phyloP scores from a whole-genome alignment of 1,139 yeast species.

The Yamadazyma siamensis region DNA sequence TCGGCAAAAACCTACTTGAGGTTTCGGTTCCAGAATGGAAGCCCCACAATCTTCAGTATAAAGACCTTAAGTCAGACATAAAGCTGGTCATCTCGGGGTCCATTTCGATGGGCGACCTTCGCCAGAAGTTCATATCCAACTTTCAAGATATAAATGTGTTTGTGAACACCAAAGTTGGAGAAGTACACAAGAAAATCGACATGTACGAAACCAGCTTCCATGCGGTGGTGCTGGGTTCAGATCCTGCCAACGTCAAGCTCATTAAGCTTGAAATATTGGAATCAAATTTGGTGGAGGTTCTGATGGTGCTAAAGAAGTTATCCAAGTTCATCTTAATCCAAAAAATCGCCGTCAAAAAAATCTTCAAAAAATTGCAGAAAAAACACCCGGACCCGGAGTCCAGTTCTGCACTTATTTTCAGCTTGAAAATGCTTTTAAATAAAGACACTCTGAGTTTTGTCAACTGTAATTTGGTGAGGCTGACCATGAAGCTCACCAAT shows the following conservation, averaged over 20 bases:
- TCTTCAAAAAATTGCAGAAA: slow-evolving; percentile 74
- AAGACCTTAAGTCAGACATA: slow-evolving; percentile 64
- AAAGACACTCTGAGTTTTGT: slow-evolving; percentile 53
- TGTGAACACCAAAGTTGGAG: slow-evolving; percentile 65
- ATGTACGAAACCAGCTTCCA: slow-evolving; percentile 18
- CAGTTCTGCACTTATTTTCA: slow-evolving; percentile 37
- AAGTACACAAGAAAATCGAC: slow-evolving; percentile 36
- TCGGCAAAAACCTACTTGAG: slow-evolving; percentile 70
- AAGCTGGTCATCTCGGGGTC: slow-evolving; percentile 14
- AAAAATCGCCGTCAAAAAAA: slow-evolving; percentile 75
- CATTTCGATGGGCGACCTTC: slow-evolving; percentile 19
- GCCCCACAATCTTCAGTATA: slow-evolving; percentile 77
- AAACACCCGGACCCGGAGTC: slow-evolving; percentile 41
- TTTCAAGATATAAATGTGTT: slow-evolving; percentile 57
- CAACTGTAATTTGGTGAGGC: slow-evolving; percentile 59
- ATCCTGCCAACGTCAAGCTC: slow-evolving; percentile 9
- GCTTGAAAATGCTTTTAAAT: slow-evolving; percentile 33
- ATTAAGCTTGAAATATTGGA: slow-evolving; percentile 25
- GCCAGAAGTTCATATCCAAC: slow-evolving; percentile 40
- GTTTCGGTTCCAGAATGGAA: slow-evolving; percentile 89
- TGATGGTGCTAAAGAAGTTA: slow-evolving; percentile 63
- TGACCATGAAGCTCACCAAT: slow-evolving; percentile 35
- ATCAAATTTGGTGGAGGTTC: slow-evolving; percentile 43
- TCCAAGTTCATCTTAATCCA: slow-evolving; percentile 77
- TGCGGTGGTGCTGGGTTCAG: slow-evolving; percentile 7